These are phyloP conservation scores for Chrysanthemum makinoi DNA, from an alignment of 129 eudicot species.

Conservation along the genomic window DNA sequence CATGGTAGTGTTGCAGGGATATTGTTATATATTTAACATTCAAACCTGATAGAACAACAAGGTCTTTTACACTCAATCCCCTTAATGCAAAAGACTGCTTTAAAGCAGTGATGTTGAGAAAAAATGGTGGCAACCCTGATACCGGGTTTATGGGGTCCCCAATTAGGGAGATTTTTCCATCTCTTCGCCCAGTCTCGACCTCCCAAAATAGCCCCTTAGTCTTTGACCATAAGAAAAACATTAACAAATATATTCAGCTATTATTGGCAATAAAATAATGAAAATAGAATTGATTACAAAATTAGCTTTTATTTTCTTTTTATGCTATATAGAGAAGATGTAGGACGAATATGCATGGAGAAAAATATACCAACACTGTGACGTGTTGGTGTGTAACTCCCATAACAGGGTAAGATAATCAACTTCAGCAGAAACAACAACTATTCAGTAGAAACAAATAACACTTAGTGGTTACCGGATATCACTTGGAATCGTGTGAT, in stretches of 20 bases:
- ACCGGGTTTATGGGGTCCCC: conserved; percentile 32
- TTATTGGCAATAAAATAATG: neutral
- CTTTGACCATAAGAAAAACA: conserved; percentile 27
- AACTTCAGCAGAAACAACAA: too few species aligned
- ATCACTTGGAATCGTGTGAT: too few species aligned
- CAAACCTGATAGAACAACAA: conserved; percentile 62
- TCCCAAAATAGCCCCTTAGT: conserved; percentile 55
- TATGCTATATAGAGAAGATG: neutral
- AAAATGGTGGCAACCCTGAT: conserved; percentile 43
- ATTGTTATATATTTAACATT: neutral
- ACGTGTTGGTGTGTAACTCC: too few species aligned
- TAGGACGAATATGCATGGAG: neutral
- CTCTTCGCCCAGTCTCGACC: conserved; percentile 72
- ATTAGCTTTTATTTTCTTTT: neutral
- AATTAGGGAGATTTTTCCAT: conserved; percentile 49
- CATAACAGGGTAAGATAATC: too few species aligned
- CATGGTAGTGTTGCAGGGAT: too few species aligned
- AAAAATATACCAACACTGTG: conserved; percentile 33
- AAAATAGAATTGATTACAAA: neutral
- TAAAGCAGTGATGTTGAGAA: conserved; percentile 32
- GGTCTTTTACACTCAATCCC: conserved; percentile 56
- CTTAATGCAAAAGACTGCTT: conserved; percentile 30
- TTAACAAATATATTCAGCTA: neutral
- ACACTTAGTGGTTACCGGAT: too few species aligned
- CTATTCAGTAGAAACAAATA: too few species aligned